Evolutionary conservation across 2,329 filamentous ascomycete genomes (phyloP).

Genomic region (Parascedosporium putredinis): DNA sequence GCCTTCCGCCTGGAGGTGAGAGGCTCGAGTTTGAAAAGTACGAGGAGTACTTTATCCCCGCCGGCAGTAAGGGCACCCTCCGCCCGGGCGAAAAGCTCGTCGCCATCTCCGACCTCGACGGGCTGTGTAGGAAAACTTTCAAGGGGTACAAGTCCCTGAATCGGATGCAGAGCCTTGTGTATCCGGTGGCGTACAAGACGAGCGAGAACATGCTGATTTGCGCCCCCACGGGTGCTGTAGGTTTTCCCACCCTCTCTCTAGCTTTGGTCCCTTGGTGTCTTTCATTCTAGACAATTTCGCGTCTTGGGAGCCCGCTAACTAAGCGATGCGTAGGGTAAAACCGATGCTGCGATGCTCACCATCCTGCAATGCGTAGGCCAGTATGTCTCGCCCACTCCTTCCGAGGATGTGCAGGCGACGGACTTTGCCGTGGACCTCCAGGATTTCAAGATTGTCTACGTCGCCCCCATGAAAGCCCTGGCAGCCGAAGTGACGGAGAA

Average conservation of each 20-base stretch:
- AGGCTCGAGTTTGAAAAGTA: constrained; percentile 66
- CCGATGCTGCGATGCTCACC: constrained; percentile 93
- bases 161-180: constrained; percentile 95
- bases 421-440: constrained; percentile 77
- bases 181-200: constrained; percentile 88
- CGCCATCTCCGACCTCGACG: constrained; percentile 73
- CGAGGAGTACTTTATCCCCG: constrained; percentile 82
- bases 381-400: constrained; percentile 70
- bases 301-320: neutral
- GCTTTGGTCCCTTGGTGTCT: neutral
- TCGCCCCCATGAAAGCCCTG: constrained; percentile 96
- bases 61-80: constrained; percentile 65
- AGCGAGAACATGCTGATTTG: constrained; percentile 99
- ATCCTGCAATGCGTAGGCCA: constrained; percentile 85
- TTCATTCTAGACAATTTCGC: neutral
- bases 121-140: constrained; percentile 83
- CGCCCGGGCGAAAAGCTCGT: constrained; percentile 66
- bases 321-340: constrained; percentile 60
- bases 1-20: constrained; percentile 64
- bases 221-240: constrained; percentile 81
- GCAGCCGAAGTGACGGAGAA: constrained; percentile 96
- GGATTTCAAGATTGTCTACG: constrained; percentile 97
- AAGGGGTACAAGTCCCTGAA: constrained; percentile 89
- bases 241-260: constrained; percentile 18
- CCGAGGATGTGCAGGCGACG: constrained; percentile 59